These are phyloP conservation scores for Monosporascus sp. DNA, from an alignment of 2,329 filamentous ascomycete genomes.

Conservation along the genomic window DNA sequence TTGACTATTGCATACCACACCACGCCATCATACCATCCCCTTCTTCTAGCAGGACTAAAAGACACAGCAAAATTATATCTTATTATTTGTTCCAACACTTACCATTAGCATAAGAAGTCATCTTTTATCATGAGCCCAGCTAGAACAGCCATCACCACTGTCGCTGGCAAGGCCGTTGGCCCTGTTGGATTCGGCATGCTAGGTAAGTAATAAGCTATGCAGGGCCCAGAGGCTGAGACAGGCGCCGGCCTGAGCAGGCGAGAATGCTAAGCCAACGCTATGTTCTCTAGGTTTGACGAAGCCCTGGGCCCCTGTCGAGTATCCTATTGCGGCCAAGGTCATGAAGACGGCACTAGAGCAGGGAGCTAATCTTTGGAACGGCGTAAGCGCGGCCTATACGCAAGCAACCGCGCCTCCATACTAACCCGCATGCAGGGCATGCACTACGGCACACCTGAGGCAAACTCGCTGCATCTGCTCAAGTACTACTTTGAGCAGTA, in stretches of 20 bases:
- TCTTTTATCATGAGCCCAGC: slow-evolving; percentile 1
- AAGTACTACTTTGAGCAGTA: slow-evolving; percentile 51
- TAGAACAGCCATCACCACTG: not conserved
- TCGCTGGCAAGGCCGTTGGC: slow-evolving; percentile 6
- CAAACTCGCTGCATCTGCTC: slow-evolving; percentile 48
- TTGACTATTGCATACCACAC: not conserved
- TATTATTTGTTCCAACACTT: not conserved
- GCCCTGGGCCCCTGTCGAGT: slow-evolving; percentile 6
- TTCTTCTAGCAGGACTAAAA: not conserved
- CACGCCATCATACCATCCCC: not conserved
- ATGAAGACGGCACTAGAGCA: slow-evolving; percentile 9
- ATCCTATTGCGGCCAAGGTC: slow-evolving; percentile 4
- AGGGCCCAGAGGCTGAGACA: no score
- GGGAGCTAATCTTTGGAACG: slow-evolving; percentile 11
- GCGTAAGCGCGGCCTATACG: slow-evolving; percentile 2
- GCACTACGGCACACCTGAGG: slow-evolving; percentile 44
- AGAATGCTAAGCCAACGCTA: not conserved
- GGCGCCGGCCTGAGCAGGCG: not conserved
- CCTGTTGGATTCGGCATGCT: slow-evolving; percentile 8
- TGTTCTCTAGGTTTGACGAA: slow-evolving; percentile 4
- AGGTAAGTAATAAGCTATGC: not conserved
- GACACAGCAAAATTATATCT: not conserved
- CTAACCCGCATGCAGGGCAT: slow-evolving; percentile 16
- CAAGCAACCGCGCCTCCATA: not conserved
- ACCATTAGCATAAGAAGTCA: not conserved